Evolutionary conservation across 2,329 filamentous ascomycete genomes (phyloP).

Genomic region (Alternaria gaisen): DNA sequence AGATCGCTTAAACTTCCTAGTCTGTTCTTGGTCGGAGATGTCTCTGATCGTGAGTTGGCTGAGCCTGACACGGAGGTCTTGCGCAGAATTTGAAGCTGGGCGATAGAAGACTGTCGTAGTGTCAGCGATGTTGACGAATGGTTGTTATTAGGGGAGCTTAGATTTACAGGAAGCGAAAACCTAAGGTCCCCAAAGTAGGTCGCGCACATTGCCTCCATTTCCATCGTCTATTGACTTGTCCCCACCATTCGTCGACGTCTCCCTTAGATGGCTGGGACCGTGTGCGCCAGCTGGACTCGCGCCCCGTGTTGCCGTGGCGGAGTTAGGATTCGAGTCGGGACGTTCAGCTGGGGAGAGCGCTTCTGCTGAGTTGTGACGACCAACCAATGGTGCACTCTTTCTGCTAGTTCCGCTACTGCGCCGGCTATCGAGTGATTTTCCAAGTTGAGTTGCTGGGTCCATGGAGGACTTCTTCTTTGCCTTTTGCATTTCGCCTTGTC

Average conservation of each 20-base stretch:
- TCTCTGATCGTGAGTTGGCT: slow-evolving; percentile 21
- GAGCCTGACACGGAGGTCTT: slow-evolving; percentile 24
- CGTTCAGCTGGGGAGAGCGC: slow-evolving; percentile 34
- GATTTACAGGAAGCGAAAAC: slow-evolving; percentile 42
- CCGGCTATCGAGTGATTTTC: slow-evolving; percentile 88
- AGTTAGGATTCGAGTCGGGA: slow-evolving; percentile 36
- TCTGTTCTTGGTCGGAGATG: slow-evolving; percentile 28
- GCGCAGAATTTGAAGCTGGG: slow-evolving; percentile 24
- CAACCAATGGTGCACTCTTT: slow-evolving; percentile 66
- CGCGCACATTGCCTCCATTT: slow-evolving; percentile 54
- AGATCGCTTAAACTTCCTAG: slow-evolving; percentile 29
- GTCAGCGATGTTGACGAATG: slow-evolving; percentile 21
- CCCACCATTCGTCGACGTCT: slow-evolving; percentile 38
- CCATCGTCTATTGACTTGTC: slow-evolving; percentile 39
- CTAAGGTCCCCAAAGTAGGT: slow-evolving; percentile 56
- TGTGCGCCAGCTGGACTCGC: slow-evolving; percentile 44
- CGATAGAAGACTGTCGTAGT: slow-evolving; percentile 9
- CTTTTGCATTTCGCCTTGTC: slow-evolving; percentile 71
- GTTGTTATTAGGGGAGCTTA: slow-evolving; percentile 34
- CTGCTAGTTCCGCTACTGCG: slow-evolving; percentile 87
- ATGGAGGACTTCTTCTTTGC: slow-evolving; percentile 55
- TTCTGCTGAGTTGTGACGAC: slow-evolving; percentile 39
- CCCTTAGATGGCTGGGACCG: slow-evolving; percentile 46
- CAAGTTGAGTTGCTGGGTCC: slow-evolving; percentile 64
- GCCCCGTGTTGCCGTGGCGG: slow-evolving; percentile 43